These are phyloP conservation scores for Noccaea caerulescens DNA, from an alignment of 345 rosid species.

Conservation along the genomic window DNA sequence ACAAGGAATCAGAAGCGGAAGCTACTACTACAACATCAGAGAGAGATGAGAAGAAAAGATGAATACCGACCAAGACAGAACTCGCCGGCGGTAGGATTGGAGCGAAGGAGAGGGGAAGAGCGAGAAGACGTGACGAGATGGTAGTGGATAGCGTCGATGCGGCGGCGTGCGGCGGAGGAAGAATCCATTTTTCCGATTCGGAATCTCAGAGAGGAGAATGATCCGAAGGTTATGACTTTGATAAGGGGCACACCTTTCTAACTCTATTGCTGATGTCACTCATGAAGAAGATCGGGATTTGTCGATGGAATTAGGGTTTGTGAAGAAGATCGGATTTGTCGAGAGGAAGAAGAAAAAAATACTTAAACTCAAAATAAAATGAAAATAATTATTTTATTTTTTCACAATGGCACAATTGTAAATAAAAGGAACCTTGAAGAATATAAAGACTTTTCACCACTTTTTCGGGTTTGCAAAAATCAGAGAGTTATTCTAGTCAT, in stretches of 20 bases:
- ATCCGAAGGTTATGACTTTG: slow-evolving; percentile 14
- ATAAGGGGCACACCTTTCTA: slow-evolving; percentile 36
- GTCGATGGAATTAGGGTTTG: too few species aligned
- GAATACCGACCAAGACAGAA: slow-evolving; percentile 60
- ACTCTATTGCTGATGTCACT: slow-evolving; percentile 13
- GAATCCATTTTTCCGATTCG: slow-evolving; percentile 53
- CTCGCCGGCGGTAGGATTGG: slow-evolving; percentile 74
- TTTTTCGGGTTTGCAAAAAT: too few species aligned
- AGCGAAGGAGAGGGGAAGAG: slow-evolving; percentile 50
- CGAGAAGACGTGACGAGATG: slow-evolving; percentile 57
- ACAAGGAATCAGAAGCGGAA: slow-evolving; percentile 16
- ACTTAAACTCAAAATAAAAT: too few species aligned
- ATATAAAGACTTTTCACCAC: too few species aligned
- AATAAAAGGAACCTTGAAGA: too few species aligned
- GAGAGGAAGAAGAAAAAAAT: too few species aligned
- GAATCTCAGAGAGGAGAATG: slow-evolving; percentile 23
- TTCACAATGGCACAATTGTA: too few species aligned
- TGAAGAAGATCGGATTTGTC: too few species aligned
- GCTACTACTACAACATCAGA: not conserved
- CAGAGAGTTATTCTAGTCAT: too few species aligned
- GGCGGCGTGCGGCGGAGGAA: slow-evolving; percentile 62
- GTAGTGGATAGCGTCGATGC: slow-evolving; percentile 63
- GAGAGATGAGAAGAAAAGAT: not conserved
- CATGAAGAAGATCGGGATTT: too few species aligned
- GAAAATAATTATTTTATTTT: too few species aligned